These are phyloP conservation scores for Coffea humblotiana DNA, from an alignment of 305 asterid species.

Conservation along the genomic window DNA sequence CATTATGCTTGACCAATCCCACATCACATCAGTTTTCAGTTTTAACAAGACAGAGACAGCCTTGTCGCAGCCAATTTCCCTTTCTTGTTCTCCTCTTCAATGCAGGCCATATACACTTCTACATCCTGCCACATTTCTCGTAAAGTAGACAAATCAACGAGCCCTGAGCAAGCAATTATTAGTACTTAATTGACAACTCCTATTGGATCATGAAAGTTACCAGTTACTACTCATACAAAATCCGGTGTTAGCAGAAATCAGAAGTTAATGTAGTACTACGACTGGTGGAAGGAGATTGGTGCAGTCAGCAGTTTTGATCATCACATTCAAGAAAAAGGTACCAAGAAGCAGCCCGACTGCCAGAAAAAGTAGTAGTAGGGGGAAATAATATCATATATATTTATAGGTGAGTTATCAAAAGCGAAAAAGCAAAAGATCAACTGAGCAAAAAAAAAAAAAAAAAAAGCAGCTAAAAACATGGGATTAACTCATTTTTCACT, in stretches of 20 bases:
- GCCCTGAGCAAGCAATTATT: not conserved
- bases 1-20: not conserved
- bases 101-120: not conserved
- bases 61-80: not conserved
- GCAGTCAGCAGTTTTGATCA: not conserved
- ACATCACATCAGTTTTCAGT: constrained; percentile 10
- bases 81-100: not conserved
- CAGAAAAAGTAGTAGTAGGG: not conserved
- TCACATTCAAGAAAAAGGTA: constrained; percentile 2
- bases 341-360: not conserved
- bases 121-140: not conserved
- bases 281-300: not conserved
- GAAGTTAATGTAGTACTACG: not conserved
- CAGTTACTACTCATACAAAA: not conserved
- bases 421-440: constrained; percentile 14
- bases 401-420: constrained; percentile 3
- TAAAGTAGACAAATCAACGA: not conserved
- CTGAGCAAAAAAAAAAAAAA: constrained; percentile 1
- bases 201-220: not conserved
- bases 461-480: constrained; percentile 35
- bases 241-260: not conserved
- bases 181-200: too few species aligned
- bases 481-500: constrained; percentile 77
- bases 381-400: not conserved
- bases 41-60: constrained; percentile 12